These are phyloP conservation scores for Leccinum fuscescens DNA, from an alignment of 1,284 basidiomycete species.

Conservation along the genomic window DNA sequence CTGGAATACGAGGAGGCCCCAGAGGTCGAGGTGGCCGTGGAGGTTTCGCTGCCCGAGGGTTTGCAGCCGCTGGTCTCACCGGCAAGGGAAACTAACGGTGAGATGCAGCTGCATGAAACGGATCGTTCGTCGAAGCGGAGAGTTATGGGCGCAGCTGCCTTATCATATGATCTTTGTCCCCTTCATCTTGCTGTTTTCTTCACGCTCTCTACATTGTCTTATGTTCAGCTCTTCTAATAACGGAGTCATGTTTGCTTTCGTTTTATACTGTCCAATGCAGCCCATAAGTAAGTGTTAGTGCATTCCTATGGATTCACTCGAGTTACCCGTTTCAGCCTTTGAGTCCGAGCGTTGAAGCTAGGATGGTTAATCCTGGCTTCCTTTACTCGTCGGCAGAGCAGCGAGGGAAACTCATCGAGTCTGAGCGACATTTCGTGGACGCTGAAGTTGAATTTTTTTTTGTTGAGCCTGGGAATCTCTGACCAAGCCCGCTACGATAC, in stretches of 20 bases:
- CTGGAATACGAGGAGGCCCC: slow-evolving; percentile 38
- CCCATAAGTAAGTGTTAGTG: too few species aligned
- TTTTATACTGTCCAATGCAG: slow-evolving; percentile 8
- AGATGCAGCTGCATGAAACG: slow-evolving; percentile 28
- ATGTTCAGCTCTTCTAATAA: slow-evolving; percentile 18
- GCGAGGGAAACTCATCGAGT: too few species aligned
- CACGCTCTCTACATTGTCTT: slow-evolving; percentile 12
- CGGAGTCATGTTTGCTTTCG: slow-evolving; percentile 25
- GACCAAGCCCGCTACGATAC: too few species aligned
- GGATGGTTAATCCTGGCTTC: too few species aligned
- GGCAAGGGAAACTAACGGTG: slow-evolving; percentile 34
- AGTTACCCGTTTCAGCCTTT: neutral
- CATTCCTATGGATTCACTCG: slow-evolving; percentile 17
- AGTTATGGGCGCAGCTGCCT: slow-evolving; percentile 17
- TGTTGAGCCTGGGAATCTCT: too few species aligned
- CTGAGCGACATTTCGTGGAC: too few species aligned
- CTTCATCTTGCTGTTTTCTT: slow-evolving; percentile 13
- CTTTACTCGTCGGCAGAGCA: too few species aligned
- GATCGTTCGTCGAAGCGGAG: slow-evolving; percentile 19
- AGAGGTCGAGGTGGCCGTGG: slow-evolving; percentile 28
- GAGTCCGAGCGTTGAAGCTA: neutral
- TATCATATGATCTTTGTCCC: slow-evolving; percentile 20
- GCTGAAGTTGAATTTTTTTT: too few species aligned
- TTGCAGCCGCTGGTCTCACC: slow-evolving; percentile 70
- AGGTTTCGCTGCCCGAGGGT: slow-evolving; percentile 56